Evolutionary conservation across 2,329 filamentous ascomycete species (phyloP), one percentile per base, ranked within the genome.

Genomic region (Emergomyces africanus): DNA sequence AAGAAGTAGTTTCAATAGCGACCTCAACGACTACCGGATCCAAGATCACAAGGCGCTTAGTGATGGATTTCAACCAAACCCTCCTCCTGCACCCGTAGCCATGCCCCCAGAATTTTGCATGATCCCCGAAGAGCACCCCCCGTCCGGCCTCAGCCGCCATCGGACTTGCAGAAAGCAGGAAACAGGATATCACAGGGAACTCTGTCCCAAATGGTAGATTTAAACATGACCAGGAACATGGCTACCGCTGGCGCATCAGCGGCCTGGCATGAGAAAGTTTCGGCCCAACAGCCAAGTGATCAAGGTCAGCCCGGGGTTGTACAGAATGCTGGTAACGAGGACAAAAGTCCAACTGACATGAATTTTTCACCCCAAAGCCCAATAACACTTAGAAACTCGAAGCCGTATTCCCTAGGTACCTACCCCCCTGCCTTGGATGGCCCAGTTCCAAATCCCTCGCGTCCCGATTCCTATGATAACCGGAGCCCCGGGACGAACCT

Each of bases 121-220:
- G 80, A 81, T 42, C 83, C 90, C 14, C 83, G 87, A 61, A 81
- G 86, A 57, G 81, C 83, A 54, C 90, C 90, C 5, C 77, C 79
- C 1, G 84, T 81, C 61, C 83, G 83, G 62, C 88, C 88, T 0
- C 84, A 88, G 65, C 83, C 89, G 60, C 86, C 89, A 35, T 83
- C 87, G 15, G 89, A 94, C 68, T 78, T 92, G 66, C 86, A 88
- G 62, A 85, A 85, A 63, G 89, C 88, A 57, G 94, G 90, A 65
- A 90, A 87, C 65, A 86, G 90, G 25, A 85, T 97, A 70, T 96
- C 94, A 30, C 82, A 80, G 65, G 85, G 84, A 0, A 97, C 92
- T 0, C 78, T 96, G 51, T 81, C 85, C 50, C 90, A 96, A 69
- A 79, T 97, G 69, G 84, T 83, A 37, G 87, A 86, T 64, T 87